Conservation (phyloP, 2,329 filamentous ascomycete species). For the Sporothrix brasiliensis region DNA sequence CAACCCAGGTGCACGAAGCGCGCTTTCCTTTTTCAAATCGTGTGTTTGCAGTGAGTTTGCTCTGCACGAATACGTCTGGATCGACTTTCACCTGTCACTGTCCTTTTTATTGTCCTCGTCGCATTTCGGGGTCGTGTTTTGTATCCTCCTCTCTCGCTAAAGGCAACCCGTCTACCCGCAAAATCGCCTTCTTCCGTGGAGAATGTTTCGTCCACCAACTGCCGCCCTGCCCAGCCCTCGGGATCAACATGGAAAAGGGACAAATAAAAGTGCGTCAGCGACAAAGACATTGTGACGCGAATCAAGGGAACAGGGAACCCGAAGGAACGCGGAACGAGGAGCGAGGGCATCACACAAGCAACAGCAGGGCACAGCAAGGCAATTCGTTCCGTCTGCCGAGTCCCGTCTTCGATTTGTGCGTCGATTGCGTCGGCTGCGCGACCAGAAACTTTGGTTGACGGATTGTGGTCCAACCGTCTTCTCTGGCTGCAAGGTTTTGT, state of each 20-base stretch:
- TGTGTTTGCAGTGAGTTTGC: neutral
- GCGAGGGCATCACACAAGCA: neutral
- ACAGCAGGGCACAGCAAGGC: slow-evolving; percentile 13
- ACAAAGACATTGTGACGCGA: neutral
- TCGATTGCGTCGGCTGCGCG: neutral
- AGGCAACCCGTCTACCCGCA: neutral
- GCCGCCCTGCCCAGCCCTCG: slow-evolving; percentile 11
- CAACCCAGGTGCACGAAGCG: neutral
- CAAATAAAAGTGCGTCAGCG: slow-evolving; percentile 2
- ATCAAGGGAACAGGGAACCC: slow-evolving; percentile 3
- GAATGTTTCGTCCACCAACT: neutral
- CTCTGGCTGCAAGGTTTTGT: neutral
- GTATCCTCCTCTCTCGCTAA: slow-evolving; percentile 9
- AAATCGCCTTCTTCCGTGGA: neutral
- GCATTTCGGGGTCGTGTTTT: neutral
- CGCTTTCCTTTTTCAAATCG: neutral
- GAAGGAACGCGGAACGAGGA: slow-evolving; percentile 2
- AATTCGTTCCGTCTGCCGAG: slow-evolving; percentile 21
- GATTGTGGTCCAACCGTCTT: slow-evolving; percentile 18
- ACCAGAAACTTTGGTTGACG: slow-evolving; percentile 4
- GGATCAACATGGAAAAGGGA: neutral
- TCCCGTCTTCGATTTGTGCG: slow-evolving; percentile 19
- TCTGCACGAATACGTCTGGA: neutral
- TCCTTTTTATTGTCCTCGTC: too few species aligned
- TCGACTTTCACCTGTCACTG: neutral